A percentile compares a stretch with the other conserved stretches of the same genome.
Evolutionary conservation across 257 asterid species (phyloP).

Genomic region (Haberlea rhodopensis): DNA sequence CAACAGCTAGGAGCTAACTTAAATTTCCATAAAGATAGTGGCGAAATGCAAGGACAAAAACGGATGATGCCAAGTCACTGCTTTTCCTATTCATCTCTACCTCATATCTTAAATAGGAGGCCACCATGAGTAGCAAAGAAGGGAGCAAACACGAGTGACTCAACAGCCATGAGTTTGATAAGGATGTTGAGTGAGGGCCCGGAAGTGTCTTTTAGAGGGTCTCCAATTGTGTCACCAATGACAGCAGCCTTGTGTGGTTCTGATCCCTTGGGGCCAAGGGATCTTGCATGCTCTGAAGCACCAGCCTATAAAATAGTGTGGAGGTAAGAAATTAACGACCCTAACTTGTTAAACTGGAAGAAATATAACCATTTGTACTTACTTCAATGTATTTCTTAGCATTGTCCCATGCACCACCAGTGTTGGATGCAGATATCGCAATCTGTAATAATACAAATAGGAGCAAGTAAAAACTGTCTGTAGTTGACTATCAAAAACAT

Average conservation of each 20-base stretch:
- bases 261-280: slow-evolving; percentile 70
- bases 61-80: not conserved
- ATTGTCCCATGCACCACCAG: slow-evolving; percentile 73
- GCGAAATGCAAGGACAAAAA: not conserved
- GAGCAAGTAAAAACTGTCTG: not conserved
- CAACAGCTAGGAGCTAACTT: slow-evolving; percentile 31
- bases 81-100: slow-evolving; percentile 3
- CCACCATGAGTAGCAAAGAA: slow-evolving; percentile 73
- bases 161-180: slow-evolving; percentile 77
- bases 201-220: slow-evolving; percentile 64
- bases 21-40: slow-evolving; percentile 13
- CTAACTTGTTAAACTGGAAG: not conserved
- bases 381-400: slow-evolving; percentile 76
- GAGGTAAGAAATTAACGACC: not conserved
- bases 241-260: slow-evolving; percentile 82
- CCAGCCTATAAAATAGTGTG: slow-evolving; percentile 41
- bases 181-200: slow-evolving; percentile 70
- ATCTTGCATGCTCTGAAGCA: slow-evolving; percentile 55
- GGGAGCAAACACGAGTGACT: slow-evolving; percentile 68
- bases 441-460: slow-evolving; percentile 30
- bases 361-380: slow-evolving; percentile 1
- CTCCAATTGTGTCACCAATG: slow-evolving; percentile 69
- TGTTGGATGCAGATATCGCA: slow-evolving; percentile 69
- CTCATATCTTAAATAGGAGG: slow-evolving; percentile 40
- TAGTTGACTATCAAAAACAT: not conserved